Base-by-base conservation (phyloP, 202 grass and related monocot genomes). In the Carex arenaria region DNA sequence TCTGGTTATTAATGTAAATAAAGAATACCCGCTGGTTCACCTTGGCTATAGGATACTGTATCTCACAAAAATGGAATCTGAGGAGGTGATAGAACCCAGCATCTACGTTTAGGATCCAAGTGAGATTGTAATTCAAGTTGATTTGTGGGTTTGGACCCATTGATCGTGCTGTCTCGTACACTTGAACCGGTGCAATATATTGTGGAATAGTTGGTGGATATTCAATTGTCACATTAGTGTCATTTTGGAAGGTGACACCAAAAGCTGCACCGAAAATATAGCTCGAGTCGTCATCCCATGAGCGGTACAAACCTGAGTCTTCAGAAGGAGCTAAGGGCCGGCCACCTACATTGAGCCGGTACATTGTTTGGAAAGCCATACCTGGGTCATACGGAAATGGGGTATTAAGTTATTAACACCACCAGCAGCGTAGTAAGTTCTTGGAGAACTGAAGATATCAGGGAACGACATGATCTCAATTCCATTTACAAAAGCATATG, bases 61-160 rank as follows among this genome's bases (percentile, higher is more conserved):
- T 88, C 94, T 97, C 94, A 54, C 92, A 97, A 80, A 97, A 93
- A 79, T 94, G 94, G 61, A 97, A 69, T 69, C 94, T 60, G 0
- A 94, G 12, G 34, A 94, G 80, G 80, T 94, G 94, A 80, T 79
- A 83, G 82, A 97, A 97, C 5, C 90, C 91, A 2, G 85, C 80
- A 57, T 97, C 91, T 2, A 97, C 70, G 0, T 79, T 73, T 0
- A 97, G 71, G 60, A 89, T 68, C 91, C 94, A 94, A 0, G 91
- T 92, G 65, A 97, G 94, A 72, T 97, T 97, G 61, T 94, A 94
- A 53, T 92, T 89, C 2, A 89, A 64, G 64, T 97, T 97, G 54
- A 97, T 38, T 26, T 86, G 65, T 14, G 84, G 54, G 7, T 0
- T 13, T 0, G 86, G 83, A 4, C 94, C 90, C 94, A 97, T 97